Conservation (phyloP, 1,284 basidiomycete genomes). For the Athelia sp. region DNA sequence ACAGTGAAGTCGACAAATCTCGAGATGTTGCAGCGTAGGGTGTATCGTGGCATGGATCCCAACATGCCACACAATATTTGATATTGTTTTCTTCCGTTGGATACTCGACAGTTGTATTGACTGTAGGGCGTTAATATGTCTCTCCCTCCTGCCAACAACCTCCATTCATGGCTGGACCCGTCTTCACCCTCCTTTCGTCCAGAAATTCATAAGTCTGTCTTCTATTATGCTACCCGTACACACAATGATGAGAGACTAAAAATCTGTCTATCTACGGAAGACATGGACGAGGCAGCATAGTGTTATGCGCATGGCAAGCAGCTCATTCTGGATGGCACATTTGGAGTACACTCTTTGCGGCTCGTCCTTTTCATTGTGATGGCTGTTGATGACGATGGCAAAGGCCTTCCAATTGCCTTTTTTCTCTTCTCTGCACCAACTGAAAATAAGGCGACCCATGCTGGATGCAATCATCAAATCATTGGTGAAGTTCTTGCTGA, state of each 20-base stretch:
- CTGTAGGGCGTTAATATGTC: slow-evolving; percentile 5
- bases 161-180: slow-evolving; percentile 1
- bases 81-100: not conserved
- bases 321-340: slow-evolving; percentile 26
- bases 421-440: no score
- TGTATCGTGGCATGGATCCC: no score
- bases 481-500: no score
- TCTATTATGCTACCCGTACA: slow-evolving; percentile 13
- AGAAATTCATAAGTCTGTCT: slow-evolving; percentile 14
- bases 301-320: slow-evolving; percentile 18
- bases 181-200: not conserved
- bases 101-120: not conserved
- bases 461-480: no score
- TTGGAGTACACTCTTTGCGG: slow-evolving; percentile 19
- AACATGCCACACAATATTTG: no score
- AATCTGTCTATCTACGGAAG: slow-evolving; percentile 13
- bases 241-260: slow-evolving; percentile 15
- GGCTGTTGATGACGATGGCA: slow-evolving; percentile 17
- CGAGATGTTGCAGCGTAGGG: no score
- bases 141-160: slow-evolving; percentile 8
- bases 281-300: slow-evolving; percentile 25
- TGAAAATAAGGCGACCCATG: no score
- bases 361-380: slow-evolving; percentile 25
- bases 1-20: no score
- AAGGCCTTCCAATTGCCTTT: slow-evolving; percentile 16